Evolutionary conservation across 208 protist species (phyloP), one percentile per base, ranked within the genome.

Genomic region (Crithidia acanthocephali): DNA sequence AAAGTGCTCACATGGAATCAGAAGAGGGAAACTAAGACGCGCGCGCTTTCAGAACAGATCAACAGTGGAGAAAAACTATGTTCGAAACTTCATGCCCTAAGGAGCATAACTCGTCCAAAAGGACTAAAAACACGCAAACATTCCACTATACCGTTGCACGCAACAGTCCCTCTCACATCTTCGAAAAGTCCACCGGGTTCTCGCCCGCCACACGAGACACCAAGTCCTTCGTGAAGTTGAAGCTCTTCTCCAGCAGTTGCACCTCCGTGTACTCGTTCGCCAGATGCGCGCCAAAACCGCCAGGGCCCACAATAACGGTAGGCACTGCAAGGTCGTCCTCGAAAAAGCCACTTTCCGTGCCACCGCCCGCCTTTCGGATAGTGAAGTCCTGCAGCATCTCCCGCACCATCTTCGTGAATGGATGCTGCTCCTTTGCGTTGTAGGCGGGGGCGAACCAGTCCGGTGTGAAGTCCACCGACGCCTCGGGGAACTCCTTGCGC

Each of bases 331-430:
- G 59, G 42, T 85, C 55, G 48, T 48, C 68, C 20, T 85, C 68
- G 61, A 84, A 88, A 44, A 81, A 76, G 23, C 84, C 84, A 28
- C 47, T 74, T 47, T 88, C 84, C 2, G 84, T 85, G 35, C 57
- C 75, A 30, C 76, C 76, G 13, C 52, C 72, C 7, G 30, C 5
- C 22, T 6, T 56, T 23, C 9, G 22, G 5, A 30, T 22, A 23
- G 22, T 32, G 50, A 22, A 18, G 50, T 13, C 50, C 22, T 27
- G 50, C 50, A n/a, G n/a, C n/a, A n/a, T n/a, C 16, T 56, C 50
- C 16, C 30, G 50, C 25, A 23, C 30, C 50, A 56, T 7, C 7
- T 18, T 23, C 8, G 25, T 56, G 9, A 10, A 18, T 7, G n/a
- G n/a, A n/a, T n/a, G n/a, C n/a, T n/a, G n/a, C n/a, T 56, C 50